phyloP scores from a whole-genome alignment of 2,329 filamentous ascomycete genomes.

The Purpureocillium lavendulum region DNA sequence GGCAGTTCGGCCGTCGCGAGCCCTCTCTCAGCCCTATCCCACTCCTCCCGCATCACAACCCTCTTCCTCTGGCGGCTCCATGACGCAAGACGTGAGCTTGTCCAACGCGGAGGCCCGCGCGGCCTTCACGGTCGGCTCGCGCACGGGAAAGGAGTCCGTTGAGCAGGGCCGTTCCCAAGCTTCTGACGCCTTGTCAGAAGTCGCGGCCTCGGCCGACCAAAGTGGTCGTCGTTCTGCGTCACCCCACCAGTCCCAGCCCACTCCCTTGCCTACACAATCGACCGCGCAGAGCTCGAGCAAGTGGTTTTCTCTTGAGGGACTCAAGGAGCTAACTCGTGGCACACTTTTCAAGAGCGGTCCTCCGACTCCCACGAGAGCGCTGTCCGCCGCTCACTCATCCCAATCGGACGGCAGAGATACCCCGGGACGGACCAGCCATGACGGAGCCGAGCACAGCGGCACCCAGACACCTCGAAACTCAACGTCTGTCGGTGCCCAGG shows the following conservation, averaged over 20 bases:
- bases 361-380: slow-evolving; percentile 79
- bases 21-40: slow-evolving; percentile 35
- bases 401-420: slow-evolving; percentile 36
- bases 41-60: slow-evolving; percentile 48
- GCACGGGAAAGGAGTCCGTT: slow-evolving; percentile 3
- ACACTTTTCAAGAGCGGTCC: slow-evolving; percentile 77
- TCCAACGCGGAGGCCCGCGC: slow-evolving; percentile 14
- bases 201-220: slow-evolving; percentile 1
- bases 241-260: slow-evolving; percentile 21
- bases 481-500: slow-evolving; percentile 44
- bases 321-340: slow-evolving; percentile 82
- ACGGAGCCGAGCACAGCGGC: slow-evolving; percentile 37
- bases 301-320: slow-evolving; percentile 58
- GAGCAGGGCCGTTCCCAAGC: slow-evolving; percentile 4
- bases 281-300: slow-evolving; percentile 32
- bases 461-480: slow-evolving; percentile 42
- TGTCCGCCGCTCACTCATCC: slow-evolving; percentile 55
- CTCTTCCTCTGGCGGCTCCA: slow-evolving; percentile 26
- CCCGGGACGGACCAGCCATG: slow-evolving; percentile 28
- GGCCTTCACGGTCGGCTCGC: slow-evolving; percentile 12
- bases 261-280: slow-evolving; percentile 38
- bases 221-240: slow-evolving; percentile 2
- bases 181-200: slow-evolving; percentile 1
- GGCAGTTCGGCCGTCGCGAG: slow-evolving; percentile 13
- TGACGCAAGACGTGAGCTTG: slow-evolving; percentile 17